Conservation (phyloP, 306 rosid genomes). For the Quercus aquifolioides region DNA sequence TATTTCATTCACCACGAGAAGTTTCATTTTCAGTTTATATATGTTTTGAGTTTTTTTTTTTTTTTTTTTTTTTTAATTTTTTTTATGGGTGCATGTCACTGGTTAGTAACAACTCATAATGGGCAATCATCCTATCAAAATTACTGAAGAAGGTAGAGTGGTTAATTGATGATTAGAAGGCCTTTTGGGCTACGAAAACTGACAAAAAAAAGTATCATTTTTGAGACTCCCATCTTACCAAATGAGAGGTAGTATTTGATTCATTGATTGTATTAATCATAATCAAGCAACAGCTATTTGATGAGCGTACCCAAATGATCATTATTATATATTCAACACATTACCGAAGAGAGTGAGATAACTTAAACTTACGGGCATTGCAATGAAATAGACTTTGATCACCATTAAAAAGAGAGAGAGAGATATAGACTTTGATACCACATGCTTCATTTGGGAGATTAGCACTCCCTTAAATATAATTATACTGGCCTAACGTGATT, state of each 20-base stretch:
- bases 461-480: not conserved
- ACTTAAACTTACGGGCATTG: slow-evolving; percentile 6
- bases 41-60: not conserved
- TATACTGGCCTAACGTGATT: no score
- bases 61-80: not conserved
- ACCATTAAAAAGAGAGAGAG: no score
- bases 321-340: not conserved
- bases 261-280: not conserved
- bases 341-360: slow-evolving; percentile 10
- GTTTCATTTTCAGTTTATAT: not conserved
- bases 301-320: not conserved
- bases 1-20: not conserved
- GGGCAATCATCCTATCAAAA: not conserved
- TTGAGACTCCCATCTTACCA: slow-evolving; percentile 29
- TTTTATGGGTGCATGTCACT: not conserved
- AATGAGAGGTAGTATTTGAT: slow-evolving; percentile 7
- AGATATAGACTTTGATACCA: not conserved
- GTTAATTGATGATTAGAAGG: not conserved
- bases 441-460: slow-evolving; percentile 17
- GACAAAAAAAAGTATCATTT: not conserved
- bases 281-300: not conserved
- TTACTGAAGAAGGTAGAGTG: not conserved
- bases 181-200: slow-evolving; percentile 5
- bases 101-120: not conserved
- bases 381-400: slow-evolving; percentile 10